Evolutionary conservation across 2,329 filamentous ascomycete species (phyloP).

Genomic region (Calonectria naviculata): DNA sequence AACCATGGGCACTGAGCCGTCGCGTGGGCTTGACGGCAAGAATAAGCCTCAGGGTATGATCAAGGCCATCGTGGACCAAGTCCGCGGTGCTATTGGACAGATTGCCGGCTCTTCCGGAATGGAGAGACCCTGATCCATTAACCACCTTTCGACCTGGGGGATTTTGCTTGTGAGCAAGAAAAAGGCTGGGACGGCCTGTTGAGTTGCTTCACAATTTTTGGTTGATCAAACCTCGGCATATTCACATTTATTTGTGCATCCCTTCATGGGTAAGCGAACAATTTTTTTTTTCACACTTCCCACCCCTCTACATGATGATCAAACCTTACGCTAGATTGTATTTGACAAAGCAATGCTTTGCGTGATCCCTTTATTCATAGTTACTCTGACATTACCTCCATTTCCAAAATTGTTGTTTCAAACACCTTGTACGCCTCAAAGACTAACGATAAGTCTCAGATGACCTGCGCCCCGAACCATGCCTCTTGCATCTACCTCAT

Average conservation of each 20-base stretch:
- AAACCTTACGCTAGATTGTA: conserved; percentile 60
- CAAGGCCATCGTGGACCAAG: conserved; percentile 71
- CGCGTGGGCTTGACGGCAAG: conserved; percentile 58
- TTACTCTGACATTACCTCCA: conserved; percentile 44
- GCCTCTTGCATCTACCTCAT: not conserved
- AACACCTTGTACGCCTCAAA: not conserved
- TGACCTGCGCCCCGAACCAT: not conserved
- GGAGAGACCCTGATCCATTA: conserved; percentile 33
- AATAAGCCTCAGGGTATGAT: conserved; percentile 71
- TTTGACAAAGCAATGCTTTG: conserved; percentile 52
- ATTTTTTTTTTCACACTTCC: not conserved
- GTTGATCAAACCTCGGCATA: too few species aligned
- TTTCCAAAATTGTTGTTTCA: not conserved
- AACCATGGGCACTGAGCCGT: conserved; percentile 80
- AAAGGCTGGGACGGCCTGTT: not conserved
- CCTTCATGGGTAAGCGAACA: conserved; percentile 22
- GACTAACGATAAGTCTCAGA: conserved; percentile 23
- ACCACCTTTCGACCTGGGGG: not conserved
- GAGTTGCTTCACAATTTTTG: not conserved
- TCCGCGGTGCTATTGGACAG: conserved; percentile 63
- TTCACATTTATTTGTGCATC: not conserved
- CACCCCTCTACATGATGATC: conserved; percentile 50
- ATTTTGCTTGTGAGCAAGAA: not conserved
- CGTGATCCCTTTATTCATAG: conserved; percentile 46
- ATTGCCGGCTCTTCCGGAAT: conserved; percentile 47